Percentiles rank a stretch among this genome's conserved stretches.
phyloP scores from a whole-genome alignment of 108 stramenopile genomes.

The Cyclotella atomus region DNA sequence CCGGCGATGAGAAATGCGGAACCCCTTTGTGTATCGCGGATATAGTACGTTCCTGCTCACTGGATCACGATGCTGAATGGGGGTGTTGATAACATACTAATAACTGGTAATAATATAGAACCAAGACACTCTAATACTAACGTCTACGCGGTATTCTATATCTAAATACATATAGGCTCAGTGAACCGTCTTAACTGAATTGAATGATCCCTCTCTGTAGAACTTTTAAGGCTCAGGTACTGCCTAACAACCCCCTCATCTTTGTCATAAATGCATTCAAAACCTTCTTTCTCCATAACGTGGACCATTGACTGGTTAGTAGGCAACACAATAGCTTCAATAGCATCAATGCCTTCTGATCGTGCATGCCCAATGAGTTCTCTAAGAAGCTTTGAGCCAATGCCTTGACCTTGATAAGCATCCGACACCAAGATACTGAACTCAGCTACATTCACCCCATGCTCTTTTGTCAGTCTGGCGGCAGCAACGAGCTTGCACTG shows the following conservation, averaged over 20 bases:
- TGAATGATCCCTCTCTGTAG: background rate
- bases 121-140: too few species aligned
- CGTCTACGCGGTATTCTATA: background rate
- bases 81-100: background rate
- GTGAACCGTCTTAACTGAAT: slow-evolving; percentile 10
- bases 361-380: slow-evolving; percentile 18
- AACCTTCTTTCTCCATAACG: slow-evolving; percentile 29
- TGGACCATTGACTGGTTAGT: slow-evolving; percentile 43
- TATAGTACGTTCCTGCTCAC: background rate
- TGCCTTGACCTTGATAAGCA: slow-evolving; percentile 33
- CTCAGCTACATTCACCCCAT: slow-evolving; percentile 32
- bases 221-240: slow-evolving; percentile 18
- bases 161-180: slow-evolving; percentile 14
- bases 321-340: slow-evolving; percentile 32
- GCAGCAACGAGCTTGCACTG: slow-evolving; percentile 32
- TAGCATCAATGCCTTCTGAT: slow-evolving; percentile 25
- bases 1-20: background rate
- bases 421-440: slow-evolving; percentile 35
- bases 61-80: slow-evolving; percentile 3
- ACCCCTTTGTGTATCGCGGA: background rate
- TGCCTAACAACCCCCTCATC: slow-evolving; percentile 26
- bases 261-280: slow-evolving; percentile 33
- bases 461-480: slow-evolving; percentile 28
- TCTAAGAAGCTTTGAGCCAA: slow-evolving; percentile 22
- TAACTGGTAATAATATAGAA: too few species aligned